Conservation (phyloP, 148 eudicot genomes). For the Amaranthus cruentus region DNA sequence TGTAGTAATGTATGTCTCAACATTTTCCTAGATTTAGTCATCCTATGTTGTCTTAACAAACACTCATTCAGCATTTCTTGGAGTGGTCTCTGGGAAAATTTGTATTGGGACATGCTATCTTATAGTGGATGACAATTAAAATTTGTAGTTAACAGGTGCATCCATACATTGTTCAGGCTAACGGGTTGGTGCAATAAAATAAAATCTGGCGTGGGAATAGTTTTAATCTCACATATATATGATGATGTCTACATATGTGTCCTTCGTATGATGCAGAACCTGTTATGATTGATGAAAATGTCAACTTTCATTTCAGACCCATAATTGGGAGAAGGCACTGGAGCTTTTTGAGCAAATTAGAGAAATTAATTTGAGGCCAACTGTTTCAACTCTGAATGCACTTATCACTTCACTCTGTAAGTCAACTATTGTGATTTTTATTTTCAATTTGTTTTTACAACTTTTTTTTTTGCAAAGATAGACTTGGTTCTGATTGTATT, state of each 20-base stretch:
- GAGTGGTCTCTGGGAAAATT: neutral
- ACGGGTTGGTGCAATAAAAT: no score
- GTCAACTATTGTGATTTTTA: conserved; percentile 21
- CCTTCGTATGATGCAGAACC: conserved; percentile 6
- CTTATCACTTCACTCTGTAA: conserved; percentile 85
- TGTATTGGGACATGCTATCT: neutral
- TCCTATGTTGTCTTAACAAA: neutral
- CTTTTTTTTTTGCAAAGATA: neutral
- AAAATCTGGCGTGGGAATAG: no score
- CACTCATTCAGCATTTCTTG: neutral
- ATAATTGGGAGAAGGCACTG: conserved; percentile 79
- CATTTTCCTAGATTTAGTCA: neutral
- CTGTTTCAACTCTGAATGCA: conserved; percentile 88
- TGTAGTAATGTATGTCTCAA: conserved; percentile 72
- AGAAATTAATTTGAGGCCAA: conserved; percentile 56
- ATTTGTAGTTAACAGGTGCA: neutral
- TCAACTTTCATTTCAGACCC: conserved; percentile 51
- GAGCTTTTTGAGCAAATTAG: conserved; percentile 73
- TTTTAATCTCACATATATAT: no score
- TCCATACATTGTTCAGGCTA: neutral
- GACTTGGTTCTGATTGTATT: conserved; percentile 3
- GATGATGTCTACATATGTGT: no score
- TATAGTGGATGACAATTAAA: neutral
- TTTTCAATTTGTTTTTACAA: neutral
- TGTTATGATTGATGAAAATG: conserved; percentile 20